A percentile compares a stretch with the other conserved stretches of the same genome.
Conservation (phyloP, 1,139 yeast genomes). For the Ogataea hybrid region DNA sequence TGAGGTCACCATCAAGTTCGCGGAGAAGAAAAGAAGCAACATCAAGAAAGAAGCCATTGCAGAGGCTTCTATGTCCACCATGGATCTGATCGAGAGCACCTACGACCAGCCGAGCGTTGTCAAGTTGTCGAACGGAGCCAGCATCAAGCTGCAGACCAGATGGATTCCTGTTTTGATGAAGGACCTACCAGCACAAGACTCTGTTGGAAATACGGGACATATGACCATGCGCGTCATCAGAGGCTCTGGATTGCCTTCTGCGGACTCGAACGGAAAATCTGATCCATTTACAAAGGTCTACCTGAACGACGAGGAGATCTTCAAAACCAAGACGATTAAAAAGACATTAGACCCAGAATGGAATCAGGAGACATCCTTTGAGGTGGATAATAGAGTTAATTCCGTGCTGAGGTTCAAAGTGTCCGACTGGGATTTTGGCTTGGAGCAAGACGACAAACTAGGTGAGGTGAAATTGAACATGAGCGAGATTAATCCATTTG, state of each 20-base stretch:
- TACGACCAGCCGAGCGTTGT: conserved; percentile 59
- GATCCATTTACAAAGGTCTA: conserved; percentile 82
- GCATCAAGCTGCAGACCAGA: conserved; percentile 59
- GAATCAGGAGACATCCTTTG: conserved; percentile 53
- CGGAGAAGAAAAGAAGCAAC: conserved; percentile 50
- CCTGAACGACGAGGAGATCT: conserved; percentile 61
- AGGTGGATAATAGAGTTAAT: conserved; percentile 58
- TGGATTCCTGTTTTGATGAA: conserved; percentile 74
- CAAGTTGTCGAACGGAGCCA: conserved; percentile 40
- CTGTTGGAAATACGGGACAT: conserved; percentile 72
- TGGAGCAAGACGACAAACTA: conserved; percentile 75
- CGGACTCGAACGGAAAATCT: conserved; percentile 87
- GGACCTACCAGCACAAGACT: conserved; percentile 70
- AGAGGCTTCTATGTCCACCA: conserved; percentile 65
- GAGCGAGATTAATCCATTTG: conserved; percentile 52
- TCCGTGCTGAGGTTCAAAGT: conserved; percentile 58
- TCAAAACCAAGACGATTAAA: conserved; percentile 77
- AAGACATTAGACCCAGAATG: conserved; percentile 86
- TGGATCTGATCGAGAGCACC: conserved; percentile 63
- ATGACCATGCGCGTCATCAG: conserved; percentile 59
- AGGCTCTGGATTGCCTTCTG: conserved; percentile 74
- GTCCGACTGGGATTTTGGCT: conserved; percentile 91
- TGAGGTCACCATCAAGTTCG: conserved; percentile 57
- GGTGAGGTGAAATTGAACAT: conserved; percentile 67
- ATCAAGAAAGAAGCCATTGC: conserved; percentile 60